Conservation (phyloP, 2,329 filamentous ascomycete species). For the Aspergillus quadricinctus region DNA sequence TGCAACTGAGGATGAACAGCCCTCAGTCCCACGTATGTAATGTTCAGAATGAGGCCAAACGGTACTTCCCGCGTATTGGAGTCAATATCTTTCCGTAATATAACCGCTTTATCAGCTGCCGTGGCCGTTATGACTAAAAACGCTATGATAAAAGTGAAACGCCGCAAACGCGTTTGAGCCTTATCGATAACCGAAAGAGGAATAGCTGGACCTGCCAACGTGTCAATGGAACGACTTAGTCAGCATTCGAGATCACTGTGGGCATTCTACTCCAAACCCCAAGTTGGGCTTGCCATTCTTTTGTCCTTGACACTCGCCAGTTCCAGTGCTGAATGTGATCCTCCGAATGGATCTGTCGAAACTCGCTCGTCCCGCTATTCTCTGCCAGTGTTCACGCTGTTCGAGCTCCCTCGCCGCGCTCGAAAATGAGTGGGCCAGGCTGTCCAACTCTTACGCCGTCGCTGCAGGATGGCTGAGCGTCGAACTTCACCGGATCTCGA, state of each 20-base stretch:
- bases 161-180: constrained; percentile 5
- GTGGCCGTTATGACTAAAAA: not conserved
- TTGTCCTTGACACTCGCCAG: constrained; percentile 3
- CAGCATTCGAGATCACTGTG: constrained; percentile 23
- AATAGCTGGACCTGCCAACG: constrained; percentile 14
- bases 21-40: no score
- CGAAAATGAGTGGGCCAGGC: constrained; percentile 39
- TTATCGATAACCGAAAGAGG: constrained; percentile 19
- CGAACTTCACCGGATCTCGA: constrained; percentile 33
- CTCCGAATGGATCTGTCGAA: constrained; percentile 32
- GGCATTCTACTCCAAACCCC: constrained; percentile 9
- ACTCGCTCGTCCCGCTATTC: constrained; percentile 34
- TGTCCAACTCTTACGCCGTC: constrained; percentile 36
- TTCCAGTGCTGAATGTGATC: constrained; percentile 3
- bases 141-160: constrained; percentile 8
- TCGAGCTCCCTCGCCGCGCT: constrained; percentile 39
- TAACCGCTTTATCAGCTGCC: no score
- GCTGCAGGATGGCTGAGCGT: constrained; percentile 36
- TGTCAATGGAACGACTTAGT: constrained; percentile 24
- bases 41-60: no score
- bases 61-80: no score
- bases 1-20: no score
- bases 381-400: constrained; percentile 35
- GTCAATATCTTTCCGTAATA: no score
- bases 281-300: constrained; percentile 12